phyloP scores from a whole-genome alignment of 2,329 filamentous ascomycete genomes.

The Ophiostoma himal-ulmi region DNA sequence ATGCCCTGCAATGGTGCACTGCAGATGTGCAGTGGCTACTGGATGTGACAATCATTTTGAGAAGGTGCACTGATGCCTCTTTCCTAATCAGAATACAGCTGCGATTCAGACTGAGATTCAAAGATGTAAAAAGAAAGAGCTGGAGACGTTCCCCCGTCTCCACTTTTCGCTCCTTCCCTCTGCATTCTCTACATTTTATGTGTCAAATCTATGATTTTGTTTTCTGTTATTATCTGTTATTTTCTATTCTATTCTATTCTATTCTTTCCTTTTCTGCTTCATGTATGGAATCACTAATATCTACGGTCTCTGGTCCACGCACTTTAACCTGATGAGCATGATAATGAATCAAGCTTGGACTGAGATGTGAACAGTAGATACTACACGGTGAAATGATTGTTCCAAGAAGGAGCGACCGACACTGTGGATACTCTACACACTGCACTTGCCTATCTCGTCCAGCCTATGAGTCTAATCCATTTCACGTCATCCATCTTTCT shows the following conservation, averaged over 20 bases:
- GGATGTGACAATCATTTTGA: neutral
- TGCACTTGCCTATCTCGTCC: constrained; percentile 5
- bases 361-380: neutral
- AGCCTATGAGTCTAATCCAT: neutral
- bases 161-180: constrained; percentile 2
- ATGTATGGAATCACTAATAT: too few species aligned
- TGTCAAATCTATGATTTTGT: neutral
- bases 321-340: neutral
- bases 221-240: neutral
- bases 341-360: neutral
- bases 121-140: neutral
- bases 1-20: neutral
- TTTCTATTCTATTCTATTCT: too few species aligned
- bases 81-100: neutral
- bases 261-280: neutral
- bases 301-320: neutral
- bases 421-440: neutral
- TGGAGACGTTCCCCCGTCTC: neutral
- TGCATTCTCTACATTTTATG: neutral
- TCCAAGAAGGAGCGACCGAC: neutral
- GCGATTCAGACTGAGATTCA: neutral
- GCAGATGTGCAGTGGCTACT: neutral
- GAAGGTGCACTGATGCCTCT: neutral
- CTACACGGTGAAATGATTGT: neutral
- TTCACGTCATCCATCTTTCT: neutral